A percentile compares a stretch with the other conserved stretches of the same genome.
Evolutionary conservation across 2,329 filamentous ascomycete genomes (phyloP).

Genomic region (Botrytis porri): DNA sequence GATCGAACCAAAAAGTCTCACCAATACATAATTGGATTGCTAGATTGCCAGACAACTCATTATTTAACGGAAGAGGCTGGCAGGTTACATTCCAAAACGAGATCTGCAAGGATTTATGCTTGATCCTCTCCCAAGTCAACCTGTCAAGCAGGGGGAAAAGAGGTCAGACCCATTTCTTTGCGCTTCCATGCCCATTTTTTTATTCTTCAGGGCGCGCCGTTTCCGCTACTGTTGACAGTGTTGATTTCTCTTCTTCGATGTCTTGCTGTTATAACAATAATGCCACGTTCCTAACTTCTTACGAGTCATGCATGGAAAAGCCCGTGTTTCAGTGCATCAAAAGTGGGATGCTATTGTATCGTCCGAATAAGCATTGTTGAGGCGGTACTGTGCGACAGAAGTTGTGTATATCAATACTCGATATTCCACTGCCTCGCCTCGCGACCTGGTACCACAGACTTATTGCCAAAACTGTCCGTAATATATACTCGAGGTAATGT

Average conservation of each 20-base stretch:
- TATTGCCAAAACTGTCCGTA: neutral
- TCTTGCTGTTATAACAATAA: slow-evolving; percentile 20
- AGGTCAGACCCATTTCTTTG: slow-evolving; percentile 11
- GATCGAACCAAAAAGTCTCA: slow-evolving; percentile 17
- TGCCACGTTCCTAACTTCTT: slow-evolving; percentile 15
- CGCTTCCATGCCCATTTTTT: slow-evolving; percentile 12
- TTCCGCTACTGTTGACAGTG: slow-evolving; percentile 12
- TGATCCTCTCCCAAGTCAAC: slow-evolving; percentile 14
- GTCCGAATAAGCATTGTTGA: slow-evolving; percentile 2
- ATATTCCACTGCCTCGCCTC: neutral
- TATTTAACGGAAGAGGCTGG: slow-evolving; percentile 11
- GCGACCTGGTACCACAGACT: neutral
- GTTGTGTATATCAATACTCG: slow-evolving; percentile 17
- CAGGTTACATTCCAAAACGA: slow-evolving; percentile 7
- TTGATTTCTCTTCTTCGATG: neutral
- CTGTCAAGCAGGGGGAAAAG: slow-evolving; percentile 17
- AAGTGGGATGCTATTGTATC: slow-evolving; percentile 14
- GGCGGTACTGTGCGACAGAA: slow-evolving; percentile 5
- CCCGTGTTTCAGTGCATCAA: slow-evolving; percentile 19
- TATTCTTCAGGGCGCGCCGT: slow-evolving; percentile 19
- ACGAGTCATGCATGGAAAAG: slow-evolving; percentile 19
- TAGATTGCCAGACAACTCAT: slow-evolving; percentile 6
- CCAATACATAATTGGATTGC: slow-evolving; percentile 6
- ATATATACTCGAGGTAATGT: neutral
- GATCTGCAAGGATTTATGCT: slow-evolving; percentile 19